These are phyloP conservation scores for Phytophthora sp. DNA, from an alignment of 352 stramenopile species.

Conservation along the genomic window DNA sequence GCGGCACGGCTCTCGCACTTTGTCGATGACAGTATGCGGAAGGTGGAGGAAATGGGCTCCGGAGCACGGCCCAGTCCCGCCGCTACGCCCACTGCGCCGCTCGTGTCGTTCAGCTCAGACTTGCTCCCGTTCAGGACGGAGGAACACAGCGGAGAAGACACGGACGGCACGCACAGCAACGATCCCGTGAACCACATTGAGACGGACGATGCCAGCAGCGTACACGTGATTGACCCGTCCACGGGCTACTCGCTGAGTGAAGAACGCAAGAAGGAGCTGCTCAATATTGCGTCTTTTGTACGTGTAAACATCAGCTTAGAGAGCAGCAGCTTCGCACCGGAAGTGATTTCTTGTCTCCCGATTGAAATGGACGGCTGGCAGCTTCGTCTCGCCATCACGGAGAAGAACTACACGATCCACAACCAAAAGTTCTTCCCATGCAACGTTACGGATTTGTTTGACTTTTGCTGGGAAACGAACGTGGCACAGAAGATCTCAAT, in stretches of 20 bases:
- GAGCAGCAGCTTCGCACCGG: slow-evolving; percentile 80
- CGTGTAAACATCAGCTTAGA: slow-evolving; percentile 84
- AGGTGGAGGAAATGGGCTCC: slow-evolving; percentile 85
- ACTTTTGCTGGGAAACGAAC: slow-evolving; percentile 90
- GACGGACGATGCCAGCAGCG: slow-evolving; percentile 55
- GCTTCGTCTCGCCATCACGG: slow-evolving; percentile 82
- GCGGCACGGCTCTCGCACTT: slow-evolving; percentile 61
- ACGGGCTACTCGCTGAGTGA: slow-evolving; percentile 71
- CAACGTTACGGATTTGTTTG: slow-evolving; percentile 75
- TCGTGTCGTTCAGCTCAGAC: slow-evolving; percentile 40
- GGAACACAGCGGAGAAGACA: slow-evolving; percentile 56
- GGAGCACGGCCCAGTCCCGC: slow-evolving; percentile 43
- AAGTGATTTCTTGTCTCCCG: slow-evolving; percentile 86
- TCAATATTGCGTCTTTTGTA: slow-evolving; percentile 81
- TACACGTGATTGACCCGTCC: slow-evolving; percentile 57
- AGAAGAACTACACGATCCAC: slow-evolving; percentile 91
- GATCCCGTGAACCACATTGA: slow-evolving; percentile 61
- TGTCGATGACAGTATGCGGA: slow-evolving; percentile 69
- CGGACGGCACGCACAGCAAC: slow-evolving; percentile 45
- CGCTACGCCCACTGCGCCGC: slow-evolving; percentile 28
- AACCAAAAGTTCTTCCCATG: slow-evolving; percentile 90
- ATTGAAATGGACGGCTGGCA: slow-evolving; percentile 91
- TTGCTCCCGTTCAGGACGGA: slow-evolving; percentile 38
- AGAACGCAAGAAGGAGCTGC: slow-evolving; percentile 62
- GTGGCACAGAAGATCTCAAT: slow-evolving; percentile 79